These are phyloP conservation scores for Apophysomyces elegans DNA, from an alignment of 371 early-diverging fungal genomes.

Conservation along the genomic window DNA sequence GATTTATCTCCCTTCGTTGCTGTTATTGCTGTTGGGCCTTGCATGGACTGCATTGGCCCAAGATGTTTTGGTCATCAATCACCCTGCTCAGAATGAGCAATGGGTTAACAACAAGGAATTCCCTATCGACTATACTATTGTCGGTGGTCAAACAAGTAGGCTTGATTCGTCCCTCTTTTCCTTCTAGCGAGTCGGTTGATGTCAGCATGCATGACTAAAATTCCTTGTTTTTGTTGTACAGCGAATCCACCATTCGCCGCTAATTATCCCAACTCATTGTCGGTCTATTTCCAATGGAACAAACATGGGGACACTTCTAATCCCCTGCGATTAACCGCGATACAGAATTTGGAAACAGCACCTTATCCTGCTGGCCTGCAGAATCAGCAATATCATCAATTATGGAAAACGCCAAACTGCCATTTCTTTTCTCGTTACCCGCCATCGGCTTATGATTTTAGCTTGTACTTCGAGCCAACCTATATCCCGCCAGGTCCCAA, in stretches of 20 bases:
- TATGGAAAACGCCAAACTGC: conserved; percentile 30
- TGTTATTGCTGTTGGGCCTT: neutral
- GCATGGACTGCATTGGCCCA: neutral
- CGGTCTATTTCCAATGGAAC: conserved; percentile 24
- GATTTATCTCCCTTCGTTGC: conserved; percentile 1
- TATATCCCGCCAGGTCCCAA: conserved; percentile 10
- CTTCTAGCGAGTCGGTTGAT: neutral
- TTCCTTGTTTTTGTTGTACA: neutral
- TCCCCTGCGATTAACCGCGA: conserved; percentile 17
- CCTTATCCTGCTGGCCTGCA: conserved; percentile 26
- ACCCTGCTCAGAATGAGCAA: conserved; percentile 17
- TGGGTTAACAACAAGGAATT: conserved; percentile 21
- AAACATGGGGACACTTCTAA: conserved; percentile 19
- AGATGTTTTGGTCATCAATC: conserved; percentile 20
- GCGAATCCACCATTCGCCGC: conserved; percentile 20
- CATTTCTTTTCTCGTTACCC: conserved; percentile 32
- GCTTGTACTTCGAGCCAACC: conserved; percentile 17
- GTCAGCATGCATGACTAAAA: neutral
- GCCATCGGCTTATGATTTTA: conserved; percentile 22
- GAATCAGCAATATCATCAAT: conserved; percentile 21
- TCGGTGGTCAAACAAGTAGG: conserved; percentile 33
- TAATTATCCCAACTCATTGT: conserved; percentile 22
- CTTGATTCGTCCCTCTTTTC: too few relatives aligned
- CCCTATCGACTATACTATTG: conserved; percentile 23
- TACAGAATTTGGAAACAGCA: conserved; percentile 8